Evolutionary conservation across 208 protist species (phyloP).

Genomic region (Wallacemonas sp.): DNA sequence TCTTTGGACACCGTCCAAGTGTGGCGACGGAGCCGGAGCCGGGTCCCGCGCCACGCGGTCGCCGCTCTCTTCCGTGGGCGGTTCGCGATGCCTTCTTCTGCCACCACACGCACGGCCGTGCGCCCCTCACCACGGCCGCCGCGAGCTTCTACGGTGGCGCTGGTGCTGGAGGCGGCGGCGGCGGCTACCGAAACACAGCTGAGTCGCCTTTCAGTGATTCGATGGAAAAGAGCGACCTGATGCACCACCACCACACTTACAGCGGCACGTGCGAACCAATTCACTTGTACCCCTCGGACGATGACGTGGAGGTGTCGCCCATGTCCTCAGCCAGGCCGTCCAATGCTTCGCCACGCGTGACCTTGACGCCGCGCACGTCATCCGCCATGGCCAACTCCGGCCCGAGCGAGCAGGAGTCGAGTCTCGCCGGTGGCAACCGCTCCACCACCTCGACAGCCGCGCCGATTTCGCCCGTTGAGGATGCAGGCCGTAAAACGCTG

Average conservation of each 20-base stretch:
- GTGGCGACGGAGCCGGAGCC: not conserved
- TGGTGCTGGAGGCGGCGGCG: too few species aligned
- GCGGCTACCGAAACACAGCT: too few species aligned
- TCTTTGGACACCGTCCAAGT: not conserved
- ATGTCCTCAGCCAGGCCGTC: slow-evolving; percentile 9
- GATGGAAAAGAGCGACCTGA: too few species aligned
- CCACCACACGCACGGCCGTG: too few species aligned
- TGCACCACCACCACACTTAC: too few species aligned
- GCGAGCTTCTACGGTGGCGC: too few species aligned
- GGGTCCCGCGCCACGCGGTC: not conserved
- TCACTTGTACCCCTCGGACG: too few species aligned
- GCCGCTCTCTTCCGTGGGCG: not conserved
- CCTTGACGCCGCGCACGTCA: not conserved
- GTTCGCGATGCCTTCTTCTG: slow-evolving; percentile 6
- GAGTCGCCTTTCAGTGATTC: too few species aligned
- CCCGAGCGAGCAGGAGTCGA: too few species aligned
- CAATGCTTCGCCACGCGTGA: not conserved
- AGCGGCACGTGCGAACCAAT: too few species aligned
- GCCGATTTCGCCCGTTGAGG: not conserved
- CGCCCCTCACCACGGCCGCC: too few species aligned
- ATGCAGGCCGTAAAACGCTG: not conserved
- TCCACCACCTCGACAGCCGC: not conserved
- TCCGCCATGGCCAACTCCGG: not conserved
- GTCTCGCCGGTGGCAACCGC: too few species aligned
- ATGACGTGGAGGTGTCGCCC: slow-evolving; percentile 1